phyloP scores from a whole-genome alignment of 2,329 filamentous ascomycete species.

The Pseudogymnoascus sp. region DNA sequence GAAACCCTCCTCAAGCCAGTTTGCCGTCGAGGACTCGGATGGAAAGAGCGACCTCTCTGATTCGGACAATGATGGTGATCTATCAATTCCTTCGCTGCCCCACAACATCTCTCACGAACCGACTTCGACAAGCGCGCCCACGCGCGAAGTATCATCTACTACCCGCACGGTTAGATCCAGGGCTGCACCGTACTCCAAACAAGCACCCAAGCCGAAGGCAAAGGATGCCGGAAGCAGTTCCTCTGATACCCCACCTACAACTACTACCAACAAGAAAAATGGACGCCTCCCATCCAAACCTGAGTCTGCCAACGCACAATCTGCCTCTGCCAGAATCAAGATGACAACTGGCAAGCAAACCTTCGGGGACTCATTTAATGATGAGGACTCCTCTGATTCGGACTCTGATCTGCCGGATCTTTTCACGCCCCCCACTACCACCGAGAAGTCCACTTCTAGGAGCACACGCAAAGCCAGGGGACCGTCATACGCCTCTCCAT shows the following conservation, averaged over 20 bases:
- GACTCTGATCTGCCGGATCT: conserved; percentile 3
- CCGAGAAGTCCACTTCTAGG: not conserved
- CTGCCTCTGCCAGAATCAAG: not conserved
- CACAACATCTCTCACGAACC: not conserved
- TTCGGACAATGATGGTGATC: not conserved
- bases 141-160: not conserved
- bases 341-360: not conserved
- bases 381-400: not conserved
- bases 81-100: not conserved
- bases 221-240: not conserved
- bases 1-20: not conserved
- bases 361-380: not conserved
- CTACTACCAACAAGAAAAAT: not conserved
- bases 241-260: not conserved
- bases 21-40: not conserved
- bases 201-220: not conserved
- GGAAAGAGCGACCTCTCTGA: conserved; percentile 1
- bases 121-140: not conserved
- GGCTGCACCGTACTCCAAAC: not conserved
- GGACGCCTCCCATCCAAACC: not conserved
- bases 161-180: not conserved
- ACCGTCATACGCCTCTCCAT: conserved; percentile 36
- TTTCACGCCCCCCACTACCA: conserved; percentile 12
- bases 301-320: not conserved
- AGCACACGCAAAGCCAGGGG: conserved; percentile 27